Evolutionary conservation across 768 basidiomycete species (phyloP).

Genomic region (Trametes maxima): DNA sequence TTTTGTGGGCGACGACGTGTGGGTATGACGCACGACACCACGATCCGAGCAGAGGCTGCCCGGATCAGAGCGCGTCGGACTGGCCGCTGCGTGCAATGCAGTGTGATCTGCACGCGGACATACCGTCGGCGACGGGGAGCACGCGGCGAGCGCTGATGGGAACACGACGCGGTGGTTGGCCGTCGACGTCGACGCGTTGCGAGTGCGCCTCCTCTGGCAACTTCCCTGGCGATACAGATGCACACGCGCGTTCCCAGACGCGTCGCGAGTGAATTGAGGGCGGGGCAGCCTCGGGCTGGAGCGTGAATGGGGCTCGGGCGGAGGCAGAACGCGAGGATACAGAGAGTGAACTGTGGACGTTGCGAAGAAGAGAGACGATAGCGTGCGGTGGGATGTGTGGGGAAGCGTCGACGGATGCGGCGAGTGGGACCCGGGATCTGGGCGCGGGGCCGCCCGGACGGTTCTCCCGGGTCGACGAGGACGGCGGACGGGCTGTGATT

Average conservation of each 20-base stretch:
- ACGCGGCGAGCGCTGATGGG: slow-evolving; percentile 6
- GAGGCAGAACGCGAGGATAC: background rate
- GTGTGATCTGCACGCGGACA: slow-evolving; percentile 4
- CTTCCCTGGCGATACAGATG: no score
- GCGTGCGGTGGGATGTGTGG: background rate
- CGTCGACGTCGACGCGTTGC: background rate
- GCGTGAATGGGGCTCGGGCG: no score
- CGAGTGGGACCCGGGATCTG: background rate
- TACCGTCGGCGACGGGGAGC: background rate
- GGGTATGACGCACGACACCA: no score
- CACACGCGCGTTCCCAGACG: no score
- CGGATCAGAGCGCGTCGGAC: background rate
- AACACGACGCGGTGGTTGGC: background rate
- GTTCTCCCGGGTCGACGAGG: slow-evolving; percentile 12
- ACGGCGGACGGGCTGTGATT: background rate
- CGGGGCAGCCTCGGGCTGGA: no score
- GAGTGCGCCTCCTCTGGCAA: background rate
- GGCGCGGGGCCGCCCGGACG: background rate
- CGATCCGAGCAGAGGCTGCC: background rate
- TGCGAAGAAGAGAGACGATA: background rate
- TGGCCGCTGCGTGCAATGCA: background rate
- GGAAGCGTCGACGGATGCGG: background rate
- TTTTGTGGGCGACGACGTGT: no score
- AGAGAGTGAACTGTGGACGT: background rate
- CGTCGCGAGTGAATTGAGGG: no score